These are phyloP conservation scores for Bremia lactucae DNA, from an alignment of 352 stramenopile species.

Conservation along the genomic window DNA sequence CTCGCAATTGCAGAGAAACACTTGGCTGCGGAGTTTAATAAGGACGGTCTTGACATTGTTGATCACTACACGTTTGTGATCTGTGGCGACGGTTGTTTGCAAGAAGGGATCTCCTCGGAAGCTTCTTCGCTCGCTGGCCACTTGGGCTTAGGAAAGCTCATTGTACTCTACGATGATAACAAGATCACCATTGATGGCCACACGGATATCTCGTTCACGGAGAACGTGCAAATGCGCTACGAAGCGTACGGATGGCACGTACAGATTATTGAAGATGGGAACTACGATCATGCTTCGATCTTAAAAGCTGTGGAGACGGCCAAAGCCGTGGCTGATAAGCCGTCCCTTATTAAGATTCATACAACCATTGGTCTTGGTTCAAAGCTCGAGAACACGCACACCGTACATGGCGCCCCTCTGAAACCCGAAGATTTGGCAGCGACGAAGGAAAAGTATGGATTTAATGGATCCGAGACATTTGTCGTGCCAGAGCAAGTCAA, in stretches of 20 bases:
- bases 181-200: constrained; percentile 98
- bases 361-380: constrained; percentile 95
- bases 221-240: constrained; percentile 96
- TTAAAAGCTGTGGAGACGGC: constrained; percentile 89
- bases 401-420: constrained; percentile 94
- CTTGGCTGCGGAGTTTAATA: constrained; percentile 97
- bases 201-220: constrained; percentile 95
- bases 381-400: constrained; percentile 88
- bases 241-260: constrained; percentile 98
- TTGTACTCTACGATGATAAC: constrained; percentile 99
- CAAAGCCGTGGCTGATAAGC: constrained; percentile 92
- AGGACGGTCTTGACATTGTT: constrained; percentile 89
- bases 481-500: constrained; percentile 90
- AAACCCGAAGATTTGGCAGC: constrained; percentile 88
- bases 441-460: constrained; percentile 88
- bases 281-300: constrained; percentile 89
- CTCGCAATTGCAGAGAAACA: constrained; percentile 96
- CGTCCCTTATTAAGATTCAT: constrained; percentile 97
- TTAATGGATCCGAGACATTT: constrained; percentile 90
- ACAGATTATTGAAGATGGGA: constrained; percentile 89
- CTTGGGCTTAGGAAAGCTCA: constrained; percentile 96
- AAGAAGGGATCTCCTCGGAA: constrained; percentile 96
- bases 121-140: constrained; percentile 94
- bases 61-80: constrained; percentile 99
- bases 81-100: constrained; percentile 97